A percentile compares a stretch with the other conserved stretches of the same genome.
Conservation (phyloP, 164 flowering plant genomes). For the Kalanchoe fedtschenkoi region DNA sequence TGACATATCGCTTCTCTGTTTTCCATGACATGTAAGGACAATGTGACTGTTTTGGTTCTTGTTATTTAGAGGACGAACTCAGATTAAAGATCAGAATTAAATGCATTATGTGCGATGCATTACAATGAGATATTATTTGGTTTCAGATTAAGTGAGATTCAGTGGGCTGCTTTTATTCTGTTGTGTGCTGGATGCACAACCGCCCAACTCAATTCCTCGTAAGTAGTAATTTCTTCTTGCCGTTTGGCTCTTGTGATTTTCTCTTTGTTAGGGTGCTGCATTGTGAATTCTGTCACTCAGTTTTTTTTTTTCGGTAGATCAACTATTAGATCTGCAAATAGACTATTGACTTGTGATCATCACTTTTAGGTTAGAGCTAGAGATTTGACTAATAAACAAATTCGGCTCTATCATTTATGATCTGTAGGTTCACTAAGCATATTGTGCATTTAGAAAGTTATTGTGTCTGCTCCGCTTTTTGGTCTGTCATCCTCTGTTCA, state of each 20-base stretch:
- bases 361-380: no score
- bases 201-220: slow-evolving; percentile 85
- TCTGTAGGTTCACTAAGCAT: no score
- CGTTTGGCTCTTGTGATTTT: background rate
- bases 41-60: background rate
- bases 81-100: background rate
- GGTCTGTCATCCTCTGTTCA: background rate
- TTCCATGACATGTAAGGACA: background rate
- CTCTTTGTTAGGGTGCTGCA: background rate
- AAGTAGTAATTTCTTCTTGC: slow-evolving; percentile 18
- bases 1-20: background rate
- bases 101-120: background rate
- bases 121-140: background rate
- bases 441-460: background rate
- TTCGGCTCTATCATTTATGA: no score
- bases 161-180: slow-evolving; percentile 95
- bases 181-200: slow-evolving; percentile 93
- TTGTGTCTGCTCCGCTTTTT: background rate
- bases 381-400: no score
- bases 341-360: no score
- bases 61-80: background rate
- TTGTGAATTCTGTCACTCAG: background rate
- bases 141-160: slow-evolving; percentile 85
- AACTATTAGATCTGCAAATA: no score
- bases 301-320: no score